These are phyloP conservation scores for Clavaria fumosa DNA, from an alignment of 768 basidiomycete species.

Conservation along the genomic window DNA sequence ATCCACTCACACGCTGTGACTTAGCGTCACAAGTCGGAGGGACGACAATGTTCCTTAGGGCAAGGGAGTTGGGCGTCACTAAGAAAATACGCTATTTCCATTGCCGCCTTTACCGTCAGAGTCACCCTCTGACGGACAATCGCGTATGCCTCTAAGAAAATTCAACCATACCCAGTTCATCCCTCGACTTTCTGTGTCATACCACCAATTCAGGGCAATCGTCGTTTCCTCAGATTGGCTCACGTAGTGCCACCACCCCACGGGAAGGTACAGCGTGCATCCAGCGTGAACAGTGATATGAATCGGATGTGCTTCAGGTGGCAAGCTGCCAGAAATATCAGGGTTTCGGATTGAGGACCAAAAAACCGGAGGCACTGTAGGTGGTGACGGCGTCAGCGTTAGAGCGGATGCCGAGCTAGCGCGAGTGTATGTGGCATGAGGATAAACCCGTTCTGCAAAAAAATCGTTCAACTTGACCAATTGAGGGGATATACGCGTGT, in stretches of 20 bases:
- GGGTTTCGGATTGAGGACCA: slow-evolving; percentile 74
- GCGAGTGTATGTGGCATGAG: slow-evolving; percentile 51
- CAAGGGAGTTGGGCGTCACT: no score
- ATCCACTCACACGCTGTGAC: no score
- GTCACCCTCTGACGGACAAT: slow-evolving; percentile 26
- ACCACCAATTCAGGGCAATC: slow-evolving; percentile 83
- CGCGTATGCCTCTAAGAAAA: slow-evolving; percentile 33
- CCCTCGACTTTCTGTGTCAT: slow-evolving; percentile 64
- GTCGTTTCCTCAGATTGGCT: slow-evolving; percentile 47
- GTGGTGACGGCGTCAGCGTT: slow-evolving; percentile 19
- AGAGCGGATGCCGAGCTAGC: slow-evolving; percentile 19
- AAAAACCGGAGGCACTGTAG: slow-evolving; percentile 33
- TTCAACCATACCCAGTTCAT: slow-evolving; percentile 55
- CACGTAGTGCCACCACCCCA: slow-evolving; percentile 91
- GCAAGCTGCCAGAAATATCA: slow-evolving; percentile 27
- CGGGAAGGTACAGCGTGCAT: slow-evolving; percentile 79
- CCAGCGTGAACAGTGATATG: slow-evolving; percentile 51
- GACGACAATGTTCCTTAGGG: no score
- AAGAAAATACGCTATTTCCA: no score
- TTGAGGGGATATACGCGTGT: no score
- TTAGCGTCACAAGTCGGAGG: no score
- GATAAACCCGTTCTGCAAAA: slow-evolving; percentile 39
- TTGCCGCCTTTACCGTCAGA: no score
- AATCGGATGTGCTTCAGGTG: slow-evolving; percentile 45
- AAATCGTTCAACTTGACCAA: no score